Conservation (phyloP, 2,329 filamentous ascomycete genomes). For the Pseudopyricularia javanii region DNA sequence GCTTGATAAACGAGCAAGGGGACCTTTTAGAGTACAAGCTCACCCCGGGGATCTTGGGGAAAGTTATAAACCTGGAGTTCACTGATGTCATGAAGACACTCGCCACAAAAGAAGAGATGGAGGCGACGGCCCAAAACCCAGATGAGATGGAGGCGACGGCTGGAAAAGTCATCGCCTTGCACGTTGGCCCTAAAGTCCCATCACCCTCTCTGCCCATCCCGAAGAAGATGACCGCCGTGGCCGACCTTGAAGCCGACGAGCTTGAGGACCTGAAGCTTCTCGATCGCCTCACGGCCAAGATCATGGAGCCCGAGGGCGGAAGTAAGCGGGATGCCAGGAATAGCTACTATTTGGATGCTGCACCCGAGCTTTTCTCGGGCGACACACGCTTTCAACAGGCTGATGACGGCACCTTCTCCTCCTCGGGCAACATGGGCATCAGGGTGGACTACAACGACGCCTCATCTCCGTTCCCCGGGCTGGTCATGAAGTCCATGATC, state of each 20-base stretch:
- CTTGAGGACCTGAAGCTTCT: slow-evolving; percentile 34
- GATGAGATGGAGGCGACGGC: slow-evolving; percentile 12
- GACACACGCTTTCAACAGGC: slow-evolving; percentile 12
- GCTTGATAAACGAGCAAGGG: slow-evolving; percentile 38
- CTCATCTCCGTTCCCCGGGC: slow-evolving; percentile 10
- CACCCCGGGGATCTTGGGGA: slow-evolving; percentile 36
- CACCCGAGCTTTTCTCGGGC: slow-evolving; percentile 25
- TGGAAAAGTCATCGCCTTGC: background rate
- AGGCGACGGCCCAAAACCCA: no score
- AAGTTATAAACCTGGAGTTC: slow-evolving; percentile 46
- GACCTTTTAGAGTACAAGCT: slow-evolving; percentile 41
- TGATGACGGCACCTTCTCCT: slow-evolving; percentile 15
- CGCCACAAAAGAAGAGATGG: slow-evolving; percentile 25
- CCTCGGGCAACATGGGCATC: slow-evolving; percentile 39
- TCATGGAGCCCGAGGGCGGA: slow-evolving; percentile 33
- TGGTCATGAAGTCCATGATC: slow-evolving; percentile 43
- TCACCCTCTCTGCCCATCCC: background rate
- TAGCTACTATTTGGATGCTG: slow-evolving; percentile 21
- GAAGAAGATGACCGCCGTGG: background rate
- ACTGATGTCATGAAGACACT: slow-evolving; percentile 31
- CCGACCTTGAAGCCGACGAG: slow-evolving; percentile 27
- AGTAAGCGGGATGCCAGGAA: slow-evolving; percentile 15
- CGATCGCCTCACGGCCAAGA: slow-evolving; percentile 29
- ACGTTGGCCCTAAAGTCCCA: background rate
- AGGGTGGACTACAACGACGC: slow-evolving; percentile 19